Evolutionary conservation across 805 yeast species (phyloP).

Genomic region (Saccharomyces paradoxus): DNA sequence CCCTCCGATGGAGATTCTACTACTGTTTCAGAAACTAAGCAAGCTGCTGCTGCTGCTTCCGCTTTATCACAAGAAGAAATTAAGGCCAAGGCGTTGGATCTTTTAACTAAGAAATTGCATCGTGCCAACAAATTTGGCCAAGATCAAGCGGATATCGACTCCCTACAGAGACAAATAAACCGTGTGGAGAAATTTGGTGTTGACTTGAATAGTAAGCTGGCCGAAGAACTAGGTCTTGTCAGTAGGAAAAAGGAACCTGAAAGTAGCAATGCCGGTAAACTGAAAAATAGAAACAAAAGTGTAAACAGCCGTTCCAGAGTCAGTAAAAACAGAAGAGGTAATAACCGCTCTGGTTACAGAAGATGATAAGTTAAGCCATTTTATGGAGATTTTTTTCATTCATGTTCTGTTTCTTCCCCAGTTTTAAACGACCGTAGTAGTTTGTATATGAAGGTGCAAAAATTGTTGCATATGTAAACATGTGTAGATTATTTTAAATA

Average conservation of each 20-base stretch:
- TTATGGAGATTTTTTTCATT: background rate
- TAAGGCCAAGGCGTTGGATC: conserved; percentile 57
- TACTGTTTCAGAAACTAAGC: conserved; percentile 1
- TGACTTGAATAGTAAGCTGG: conserved; percentile 55
- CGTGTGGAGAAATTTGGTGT: conserved; percentile 77
- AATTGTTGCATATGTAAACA: background rate
- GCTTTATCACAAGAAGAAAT: conserved; percentile 59
- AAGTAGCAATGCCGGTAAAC: background rate
- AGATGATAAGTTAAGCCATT: background rate
- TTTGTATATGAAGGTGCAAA: background rate
- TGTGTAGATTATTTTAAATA: background rate
- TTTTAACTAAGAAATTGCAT: conserved; percentile 55
- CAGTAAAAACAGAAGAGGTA: conserved; percentile 4
- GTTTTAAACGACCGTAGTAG: background rate
- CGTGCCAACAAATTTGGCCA: conserved; percentile 76
- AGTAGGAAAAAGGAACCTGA: conserved; percentile 8
- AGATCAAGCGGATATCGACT: conserved; percentile 52
- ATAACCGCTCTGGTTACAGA: background rate
- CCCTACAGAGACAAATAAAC: conserved; percentile 42
- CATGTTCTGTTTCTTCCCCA: background rate
- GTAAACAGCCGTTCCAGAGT: conserved; percentile 1
- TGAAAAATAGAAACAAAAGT: conserved; percentile 3
- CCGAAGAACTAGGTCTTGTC: conserved; percentile 56
- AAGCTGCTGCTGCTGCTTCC: conserved; percentile 7
- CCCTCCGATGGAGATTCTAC: conserved; percentile 1